Evolutionary conservation across 768 basidiomycete genomes (phyloP), one percentile per base, ranked within the genome.

Genomic region (Leccinum sublutescens): DNA sequence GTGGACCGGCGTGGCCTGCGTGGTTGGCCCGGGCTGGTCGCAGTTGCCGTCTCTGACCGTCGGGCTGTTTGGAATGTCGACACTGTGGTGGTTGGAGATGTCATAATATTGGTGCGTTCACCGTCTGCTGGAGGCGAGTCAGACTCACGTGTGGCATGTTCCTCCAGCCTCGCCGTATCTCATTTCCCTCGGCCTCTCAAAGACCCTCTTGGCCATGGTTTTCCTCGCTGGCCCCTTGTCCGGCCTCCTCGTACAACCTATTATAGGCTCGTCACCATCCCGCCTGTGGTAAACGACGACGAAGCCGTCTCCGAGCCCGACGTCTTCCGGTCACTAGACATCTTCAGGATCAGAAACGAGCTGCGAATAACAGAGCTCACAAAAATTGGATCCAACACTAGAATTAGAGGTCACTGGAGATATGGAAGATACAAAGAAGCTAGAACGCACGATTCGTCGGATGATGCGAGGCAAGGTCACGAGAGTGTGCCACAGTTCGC

Each of bases 21-120:
- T 93, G 27, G 63, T 80, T 6, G 91, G 91, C 0, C 92, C 93
- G 1, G 62, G 67, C 60, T 91, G 86, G 85, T 69, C 81, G 0
- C 85, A 82, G 50, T 72, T 90, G 29, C 88, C 90, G 1, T 78
- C 81, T 3, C 73, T 96, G 40, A 95, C 93, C 0, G 67, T 94
- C 7, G 89, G 91, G 1, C 75, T 95, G 54, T 73, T 93, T 2
- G 95, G 95, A 8, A 85, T 95, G 1, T 91, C 93, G 71, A 85
- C 93, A 60, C 84, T 96, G 50, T 97, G 95, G 95, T 89, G 89
- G 1, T 88, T 96, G 12, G 95, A 97, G 68, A 95, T 97, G 92
- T 88, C 91, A 0, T 95, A 96, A 27, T 27, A 27, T 27, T 62
- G 93, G 91, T 66, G 66, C 52, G 11, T 52, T 10, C 10, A 1